These are phyloP conservation scores for Chlorella sp. DNA, from an alignment of 139 green algal species.

Conservation along the genomic window DNA sequence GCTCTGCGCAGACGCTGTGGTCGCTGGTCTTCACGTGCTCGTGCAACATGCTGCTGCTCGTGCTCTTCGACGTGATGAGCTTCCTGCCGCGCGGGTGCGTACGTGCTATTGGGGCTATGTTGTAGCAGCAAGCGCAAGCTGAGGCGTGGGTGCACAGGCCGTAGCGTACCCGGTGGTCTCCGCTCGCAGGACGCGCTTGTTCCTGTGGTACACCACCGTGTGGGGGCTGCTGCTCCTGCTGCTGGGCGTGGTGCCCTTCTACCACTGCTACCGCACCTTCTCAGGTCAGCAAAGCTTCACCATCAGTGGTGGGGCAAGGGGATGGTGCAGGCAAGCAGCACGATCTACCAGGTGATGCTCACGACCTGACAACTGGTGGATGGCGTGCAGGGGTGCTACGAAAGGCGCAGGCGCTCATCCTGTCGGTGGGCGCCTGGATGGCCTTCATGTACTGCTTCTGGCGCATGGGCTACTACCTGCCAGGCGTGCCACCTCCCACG, in stretches of 20 bases:
- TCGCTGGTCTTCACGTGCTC: constrained; percentile 82
- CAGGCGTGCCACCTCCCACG: constrained; percentile 40
- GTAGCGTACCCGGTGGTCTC: no score
- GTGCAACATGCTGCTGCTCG: constrained; percentile 81
- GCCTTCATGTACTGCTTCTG: constrained; percentile 69
- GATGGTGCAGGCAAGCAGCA: neutral
- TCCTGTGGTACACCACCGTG: constrained; percentile 76
- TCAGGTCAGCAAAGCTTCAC: neutral
- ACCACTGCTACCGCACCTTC: constrained; percentile 64
- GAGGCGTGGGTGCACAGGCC: no score
- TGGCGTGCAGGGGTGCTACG: constrained; percentile 3
- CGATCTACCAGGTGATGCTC: neutral
- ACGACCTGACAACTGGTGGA: neutral
- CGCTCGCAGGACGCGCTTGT: constrained; percentile 48
- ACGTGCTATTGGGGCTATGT: neutral
- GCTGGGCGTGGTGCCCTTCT: constrained; percentile 77
- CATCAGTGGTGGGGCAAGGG: neutral
- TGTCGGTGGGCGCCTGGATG: constrained; percentile 17
- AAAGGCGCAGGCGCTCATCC: constrained; percentile 19
- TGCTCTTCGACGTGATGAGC: constrained; percentile 85
- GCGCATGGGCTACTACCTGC: constrained; percentile 56
- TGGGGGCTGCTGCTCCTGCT: constrained; percentile 73
- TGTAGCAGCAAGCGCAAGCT: neutral
- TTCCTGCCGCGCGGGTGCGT: constrained; percentile 55
- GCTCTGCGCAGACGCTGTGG: constrained; percentile 62